Conservation (phyloP, 2,329 filamentous ascomycete species). For the Teratosphaeria gauchensis region DNA sequence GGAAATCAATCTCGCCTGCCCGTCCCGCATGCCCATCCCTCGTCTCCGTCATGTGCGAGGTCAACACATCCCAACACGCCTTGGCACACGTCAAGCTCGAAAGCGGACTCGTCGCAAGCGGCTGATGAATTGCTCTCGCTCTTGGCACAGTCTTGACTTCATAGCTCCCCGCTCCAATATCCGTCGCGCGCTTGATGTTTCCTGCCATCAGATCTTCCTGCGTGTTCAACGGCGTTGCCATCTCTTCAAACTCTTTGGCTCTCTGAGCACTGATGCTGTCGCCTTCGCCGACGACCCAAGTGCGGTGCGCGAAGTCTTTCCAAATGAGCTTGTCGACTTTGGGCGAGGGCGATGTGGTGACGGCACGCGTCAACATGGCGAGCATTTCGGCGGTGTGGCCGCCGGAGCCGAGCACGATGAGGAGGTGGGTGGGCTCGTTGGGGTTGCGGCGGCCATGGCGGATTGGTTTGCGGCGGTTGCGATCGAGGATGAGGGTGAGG, state of each 20-base stretch:
- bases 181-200: conserved; percentile 11
- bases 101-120: conserved; percentile 61
- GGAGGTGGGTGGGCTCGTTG: conserved; percentile 46
- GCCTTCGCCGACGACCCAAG: conserved; percentile 70
- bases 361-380: conserved; percentile 60
- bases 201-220: conserved; percentile 12
- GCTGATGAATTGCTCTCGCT: conserved; percentile 74
- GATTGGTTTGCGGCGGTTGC: conserved; percentile 19
- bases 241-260: conserved; percentile 54
- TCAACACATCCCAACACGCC: conserved; percentile 50
- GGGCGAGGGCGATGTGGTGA: conserved; percentile 19
- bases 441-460: conserved; percentile 18
- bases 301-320: conserved; percentile 50
- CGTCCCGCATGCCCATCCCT: conserved; percentile 5
- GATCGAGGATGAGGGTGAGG: conserved; percentile 31
- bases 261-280: conserved; percentile 61
- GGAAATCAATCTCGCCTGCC: conserved; percentile 36
- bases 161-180: conserved; percentile 36
- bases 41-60: conserved; percentile 11
- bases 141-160: conserved; percentile 61
- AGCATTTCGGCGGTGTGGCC: conserved; percentile 95
- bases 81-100: conserved; percentile 57
- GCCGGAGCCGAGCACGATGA: conserved; percentile 82
- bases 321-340: conserved; percentile 28
- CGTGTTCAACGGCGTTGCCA: conserved; percentile 5